Evolutionary conservation across 139 green algal species (phyloP).

Genomic region (Chlorella sp.): DNA sequence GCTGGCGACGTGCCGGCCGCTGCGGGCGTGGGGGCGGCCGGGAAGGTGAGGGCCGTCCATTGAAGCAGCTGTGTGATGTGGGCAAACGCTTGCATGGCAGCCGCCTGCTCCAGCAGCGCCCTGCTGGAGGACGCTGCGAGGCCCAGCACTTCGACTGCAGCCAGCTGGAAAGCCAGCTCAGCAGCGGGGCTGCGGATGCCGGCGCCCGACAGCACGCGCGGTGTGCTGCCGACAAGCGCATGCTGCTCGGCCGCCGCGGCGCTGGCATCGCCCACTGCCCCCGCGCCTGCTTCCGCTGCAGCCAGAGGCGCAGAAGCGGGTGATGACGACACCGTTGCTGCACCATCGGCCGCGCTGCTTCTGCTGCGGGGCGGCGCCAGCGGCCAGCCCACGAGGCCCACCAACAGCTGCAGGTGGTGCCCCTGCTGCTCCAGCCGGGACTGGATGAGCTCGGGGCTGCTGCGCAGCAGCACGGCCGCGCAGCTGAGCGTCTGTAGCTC

Average conservation of each 20-base stretch:
- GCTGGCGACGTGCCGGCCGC: neutral
- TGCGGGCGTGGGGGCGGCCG: neutral
- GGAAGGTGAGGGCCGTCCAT: conserved; percentile 41
- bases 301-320: neutral
- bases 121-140: neutral
- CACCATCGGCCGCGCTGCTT: neutral
- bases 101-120: conserved; percentile 4
- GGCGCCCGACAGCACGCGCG: neutral
- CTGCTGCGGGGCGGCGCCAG: neutral
- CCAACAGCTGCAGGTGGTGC: neutral
- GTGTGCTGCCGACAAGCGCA: neutral
- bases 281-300: neutral
- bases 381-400: conserved; percentile 8
- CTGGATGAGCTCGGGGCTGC: neutral
- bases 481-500: conserved; percentile 5
- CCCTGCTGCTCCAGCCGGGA: neutral
- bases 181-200: conserved; percentile 6
- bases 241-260: neutral
- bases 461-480: neutral
- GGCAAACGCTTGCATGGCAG: conserved; percentile 1
- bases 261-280: neutral
- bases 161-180: conserved; percentile 41
- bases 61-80: conserved; percentile 47
- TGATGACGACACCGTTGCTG: neutral
- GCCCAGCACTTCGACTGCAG: conserved; percentile 29